Evolutionary conservation across 305 asterid species (phyloP).

Genomic region (Fraxinus paxiana): DNA sequence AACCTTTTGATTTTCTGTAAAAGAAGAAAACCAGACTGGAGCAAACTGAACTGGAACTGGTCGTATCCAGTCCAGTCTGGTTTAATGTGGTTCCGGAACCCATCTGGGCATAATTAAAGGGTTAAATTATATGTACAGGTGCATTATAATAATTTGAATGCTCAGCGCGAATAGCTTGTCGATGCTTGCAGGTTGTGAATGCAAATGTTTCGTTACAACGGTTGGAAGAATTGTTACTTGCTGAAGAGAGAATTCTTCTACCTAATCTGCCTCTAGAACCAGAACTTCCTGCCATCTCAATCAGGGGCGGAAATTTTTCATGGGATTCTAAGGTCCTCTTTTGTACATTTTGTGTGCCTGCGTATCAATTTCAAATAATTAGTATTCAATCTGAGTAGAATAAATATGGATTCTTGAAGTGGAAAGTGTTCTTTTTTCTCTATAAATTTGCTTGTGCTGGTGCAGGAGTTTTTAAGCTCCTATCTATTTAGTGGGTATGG

Average conservation of each 20-base stretch:
- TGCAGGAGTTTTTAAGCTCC: background rate
- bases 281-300: constrained; percentile 76
- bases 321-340: constrained; percentile 80
- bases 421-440: background rate
- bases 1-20: background rate
- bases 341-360: background rate
- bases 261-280: constrained; percentile 90
- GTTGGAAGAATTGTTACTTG: constrained; percentile 77
- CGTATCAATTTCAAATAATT: background rate
- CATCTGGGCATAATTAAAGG: background rate
- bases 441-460: background rate
- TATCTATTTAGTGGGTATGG: background rate
- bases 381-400: background rate
- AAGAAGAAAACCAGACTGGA: background rate
- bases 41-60: background rate
- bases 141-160: background rate
- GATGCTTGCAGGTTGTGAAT: constrained; percentile 66
- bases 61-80: background rate
- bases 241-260: constrained; percentile 76
- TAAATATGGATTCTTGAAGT: constrained; percentile 1
- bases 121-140: background rate
- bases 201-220: constrained; percentile 90
- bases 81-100: background rate
- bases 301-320: constrained; percentile 71
- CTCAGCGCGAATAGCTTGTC: background rate